Percentiles rank a stretch among this genome's conserved stretches.
These are phyloP conservation scores for Leptomonas pyrrhocoris DNA, from an alignment of 208 protist genomes.

Conservation along the genomic window DNA sequence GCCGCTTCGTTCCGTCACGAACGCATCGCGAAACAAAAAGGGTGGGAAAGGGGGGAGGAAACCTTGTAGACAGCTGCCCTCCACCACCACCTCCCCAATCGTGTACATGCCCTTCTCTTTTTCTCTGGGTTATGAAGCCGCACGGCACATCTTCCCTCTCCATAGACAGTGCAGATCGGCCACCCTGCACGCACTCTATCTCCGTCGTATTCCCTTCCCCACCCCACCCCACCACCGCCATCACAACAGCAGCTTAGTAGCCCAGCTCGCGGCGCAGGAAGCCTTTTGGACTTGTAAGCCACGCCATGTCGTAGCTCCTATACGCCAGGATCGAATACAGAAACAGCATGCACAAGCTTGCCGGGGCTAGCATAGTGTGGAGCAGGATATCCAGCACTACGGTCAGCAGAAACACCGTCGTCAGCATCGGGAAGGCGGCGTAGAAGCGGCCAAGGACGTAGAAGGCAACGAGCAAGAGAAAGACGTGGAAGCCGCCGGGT, in stretches of 20 bases:
- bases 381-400: constrained; percentile 73
- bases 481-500: constrained; percentile 66
- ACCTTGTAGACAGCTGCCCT: too few species aligned
- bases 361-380: constrained; percentile 89
- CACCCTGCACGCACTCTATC: too few species aligned
- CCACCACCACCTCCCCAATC: too few species aligned
- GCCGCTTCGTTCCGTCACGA: too few species aligned
- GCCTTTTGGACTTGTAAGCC: constrained; percentile 88
- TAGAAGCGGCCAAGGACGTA: constrained; percentile 86
- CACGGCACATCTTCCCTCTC: too few species aligned
- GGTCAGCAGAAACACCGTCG: constrained; percentile 63
- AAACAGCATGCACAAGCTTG: constrained; percentile 82
- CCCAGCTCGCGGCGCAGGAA: constrained; percentile 82
- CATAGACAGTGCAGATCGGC: too few species aligned
- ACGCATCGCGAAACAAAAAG: too few species aligned
- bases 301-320: constrained; percentile 86
- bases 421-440: constrained; percentile 69
- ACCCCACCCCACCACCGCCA: not conserved
- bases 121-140: too few species aligned
- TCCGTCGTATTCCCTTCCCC: not conserved
- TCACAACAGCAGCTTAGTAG: constrained; percentile 52
- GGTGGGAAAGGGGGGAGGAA: too few species aligned
- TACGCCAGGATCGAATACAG: constrained; percentile 83
- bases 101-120: too few species aligned
- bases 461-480: constrained; percentile 59